Conservation (phyloP, 2,329 filamentous ascomycete species). For the Aspergillus fumigatiaffinis region DNA sequence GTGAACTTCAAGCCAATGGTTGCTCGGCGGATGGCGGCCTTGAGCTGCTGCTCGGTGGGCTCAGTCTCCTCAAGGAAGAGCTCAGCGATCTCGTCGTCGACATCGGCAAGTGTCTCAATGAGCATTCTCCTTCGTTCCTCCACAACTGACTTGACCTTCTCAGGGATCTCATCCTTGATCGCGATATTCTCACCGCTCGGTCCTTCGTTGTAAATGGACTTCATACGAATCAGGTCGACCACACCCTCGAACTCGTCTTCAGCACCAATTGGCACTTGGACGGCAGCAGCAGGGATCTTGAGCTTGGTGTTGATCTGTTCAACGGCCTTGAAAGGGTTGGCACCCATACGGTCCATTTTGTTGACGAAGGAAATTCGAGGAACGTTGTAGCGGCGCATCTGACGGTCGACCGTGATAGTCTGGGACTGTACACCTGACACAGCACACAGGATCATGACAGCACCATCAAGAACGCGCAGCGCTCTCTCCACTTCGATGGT, state of each 20-base stretch:
- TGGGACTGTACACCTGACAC: conserved; percentile 97
- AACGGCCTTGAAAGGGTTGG: conserved; percentile 95
- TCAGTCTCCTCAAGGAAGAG: conserved; percentile 83
- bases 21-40: conserved; percentile 82
- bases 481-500: conserved; percentile 98
- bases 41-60: conserved; percentile 78
- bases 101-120: conserved; percentile 93
- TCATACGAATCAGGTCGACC: conserved; percentile 88
- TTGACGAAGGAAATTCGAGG: conserved; percentile 95
- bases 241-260: conserved; percentile 93
- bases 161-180: conserved; percentile 75
- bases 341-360: conserved; percentile 99
- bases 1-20: conserved; percentile 90
- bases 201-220: conserved; percentile 88
- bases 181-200: conserved; percentile 72
- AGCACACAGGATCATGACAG: conserved; percentile 97
- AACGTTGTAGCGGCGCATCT: conserved; percentile 98
- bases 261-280: conserved; percentile 89
- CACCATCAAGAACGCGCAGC: conserved; percentile 88
- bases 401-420: conserved; percentile 95
- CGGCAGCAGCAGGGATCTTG: conserved; percentile 83
- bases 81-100: conserved; percentile 96
- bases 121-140: conserved; percentile 79
- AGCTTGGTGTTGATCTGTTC: conserved; percentile 98
- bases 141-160: conserved; percentile 69